Percentiles rank a stretch among this genome's conserved stretches.
Evolutionary conservation across 768 basidiomycete species (phyloP).

Genomic region (Phanerochaete carnosa): DNA sequence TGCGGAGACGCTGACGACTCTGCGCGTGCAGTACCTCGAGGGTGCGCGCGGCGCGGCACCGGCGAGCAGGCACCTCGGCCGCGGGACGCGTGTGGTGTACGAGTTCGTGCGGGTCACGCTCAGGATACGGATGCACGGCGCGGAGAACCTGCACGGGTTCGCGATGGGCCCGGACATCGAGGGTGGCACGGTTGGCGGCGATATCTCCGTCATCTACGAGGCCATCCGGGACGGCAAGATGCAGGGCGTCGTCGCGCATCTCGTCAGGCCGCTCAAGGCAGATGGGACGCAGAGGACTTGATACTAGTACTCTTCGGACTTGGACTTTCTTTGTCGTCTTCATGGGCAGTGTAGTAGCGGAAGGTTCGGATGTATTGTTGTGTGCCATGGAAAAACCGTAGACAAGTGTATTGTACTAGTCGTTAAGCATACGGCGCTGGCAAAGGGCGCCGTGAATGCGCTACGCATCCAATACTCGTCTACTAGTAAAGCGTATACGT

Average conservation of each 20-base stretch:
- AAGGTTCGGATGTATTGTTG: too few relatives aligned
- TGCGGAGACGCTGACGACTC: constrained; percentile 40
- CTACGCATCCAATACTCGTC: too few relatives aligned
- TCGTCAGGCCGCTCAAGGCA: background rate
- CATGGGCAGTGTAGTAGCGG: too few relatives aligned
- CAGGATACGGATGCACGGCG: constrained; percentile 77
- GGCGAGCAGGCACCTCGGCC: constrained; percentile 63
- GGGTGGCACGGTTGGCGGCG: constrained; percentile 66
- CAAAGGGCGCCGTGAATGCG: too few relatives aligned
- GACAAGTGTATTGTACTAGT: too few relatives aligned
- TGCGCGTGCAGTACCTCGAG: constrained; percentile 55
- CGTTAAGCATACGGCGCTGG: too few relatives aligned
- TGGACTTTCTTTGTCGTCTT: too few relatives aligned
- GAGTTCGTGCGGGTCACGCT: constrained; percentile 69
- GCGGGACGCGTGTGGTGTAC: constrained; percentile 68
- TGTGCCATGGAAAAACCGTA: too few relatives aligned
- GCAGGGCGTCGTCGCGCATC: constrained; percentile 10
- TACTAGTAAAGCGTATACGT: too few relatives aligned
- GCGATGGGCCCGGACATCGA: constrained; percentile 63
- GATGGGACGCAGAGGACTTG: too few relatives aligned
- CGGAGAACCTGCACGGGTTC: constrained; percentile 62
- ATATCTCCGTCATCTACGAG: constrained; percentile 74
- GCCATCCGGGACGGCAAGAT: constrained; percentile 17
- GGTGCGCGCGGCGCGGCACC: constrained; percentile 66
- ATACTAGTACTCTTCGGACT: too few relatives aligned